Conservation (phyloP, 768 basidiomycete genomes). For the Cytidiella melzeri region DNA sequence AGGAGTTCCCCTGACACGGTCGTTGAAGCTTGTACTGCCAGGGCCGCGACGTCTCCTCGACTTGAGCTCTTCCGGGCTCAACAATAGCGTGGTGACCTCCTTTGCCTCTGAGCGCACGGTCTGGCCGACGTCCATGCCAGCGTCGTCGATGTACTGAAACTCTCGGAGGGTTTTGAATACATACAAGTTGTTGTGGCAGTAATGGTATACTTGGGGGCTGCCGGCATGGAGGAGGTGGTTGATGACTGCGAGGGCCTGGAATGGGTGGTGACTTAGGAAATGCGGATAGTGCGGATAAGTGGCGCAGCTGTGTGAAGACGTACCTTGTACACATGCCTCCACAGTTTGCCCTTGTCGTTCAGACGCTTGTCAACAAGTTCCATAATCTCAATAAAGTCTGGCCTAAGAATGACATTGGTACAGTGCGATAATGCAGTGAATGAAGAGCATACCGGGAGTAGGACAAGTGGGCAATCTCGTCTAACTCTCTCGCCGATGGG, state of each 20-base stretch:
- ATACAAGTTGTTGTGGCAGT: conserved; percentile 94
- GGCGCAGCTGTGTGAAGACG: conserved; percentile 9
- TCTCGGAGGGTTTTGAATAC: conserved; percentile 97
- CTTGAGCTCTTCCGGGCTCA: conserved; percentile 72
- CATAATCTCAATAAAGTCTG: conserved; percentile 97
- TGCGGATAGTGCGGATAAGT: not conserved
- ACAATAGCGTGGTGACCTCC: conserved; percentile 87
- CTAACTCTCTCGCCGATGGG: conserved; percentile 94
- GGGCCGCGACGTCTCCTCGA: conserved; percentile 47
- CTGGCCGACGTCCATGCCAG: conserved; percentile 87
- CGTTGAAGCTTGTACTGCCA: conserved; percentile 29
- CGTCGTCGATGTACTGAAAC: conserved; percentile 93
- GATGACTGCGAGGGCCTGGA: conserved; percentile 77
- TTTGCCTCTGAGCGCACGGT: conserved; percentile 96
- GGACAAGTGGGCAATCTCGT: conserved; percentile 91
- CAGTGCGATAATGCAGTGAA: not conserved
- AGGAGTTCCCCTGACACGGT: conserved; percentile 57
- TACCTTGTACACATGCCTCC: conserved; percentile 98
- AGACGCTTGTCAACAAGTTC: conserved; percentile 96
- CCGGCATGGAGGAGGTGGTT: conserved; percentile 94
- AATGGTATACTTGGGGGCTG: conserved; percentile 92
- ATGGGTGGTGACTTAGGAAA: not conserved
- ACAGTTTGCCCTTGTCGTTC: conserved; percentile 98
- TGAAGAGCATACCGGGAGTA: conserved; percentile 73
- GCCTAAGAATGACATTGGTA: conserved; percentile 35